These are phyloP conservation scores for Antrodiella citrinella DNA, from an alignment of 768 basidiomycete genomes.

Conservation along the genomic window DNA sequence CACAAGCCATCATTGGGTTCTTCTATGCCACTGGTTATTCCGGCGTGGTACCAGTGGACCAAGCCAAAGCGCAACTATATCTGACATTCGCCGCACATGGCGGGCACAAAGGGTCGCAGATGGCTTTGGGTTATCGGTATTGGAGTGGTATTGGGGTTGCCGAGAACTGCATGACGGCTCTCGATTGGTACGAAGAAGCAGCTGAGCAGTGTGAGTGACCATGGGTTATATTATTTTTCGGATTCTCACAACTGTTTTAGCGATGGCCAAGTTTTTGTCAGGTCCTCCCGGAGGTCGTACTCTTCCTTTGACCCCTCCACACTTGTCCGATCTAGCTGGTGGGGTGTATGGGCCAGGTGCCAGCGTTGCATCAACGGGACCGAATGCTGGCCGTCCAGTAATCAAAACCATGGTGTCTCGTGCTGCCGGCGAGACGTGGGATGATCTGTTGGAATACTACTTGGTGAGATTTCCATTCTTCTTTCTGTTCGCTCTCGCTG, in stretches of 20 bases:
- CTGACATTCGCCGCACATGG: slow-evolving; percentile 92
- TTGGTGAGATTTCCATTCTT: slow-evolving; percentile 38
- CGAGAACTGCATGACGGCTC: slow-evolving; percentile 77
- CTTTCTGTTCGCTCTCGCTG: slow-evolving; percentile 1
- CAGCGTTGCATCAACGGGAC: slow-evolving; percentile 83
- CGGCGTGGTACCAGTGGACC: slow-evolving; percentile 51
- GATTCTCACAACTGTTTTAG: slow-evolving; percentile 28
- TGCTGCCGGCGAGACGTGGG: slow-evolving; percentile 90
- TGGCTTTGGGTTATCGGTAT: slow-evolving; percentile 89
- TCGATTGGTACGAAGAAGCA: slow-evolving; percentile 85
- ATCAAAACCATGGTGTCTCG: slow-evolving; percentile 79
- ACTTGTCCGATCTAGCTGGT: slow-evolving; percentile 83
- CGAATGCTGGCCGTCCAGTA: slow-evolving; percentile 61
- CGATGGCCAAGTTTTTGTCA: slow-evolving; percentile 70
- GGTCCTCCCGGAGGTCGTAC: slow-evolving; percentile 91
- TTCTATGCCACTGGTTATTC: slow-evolving; percentile 84
- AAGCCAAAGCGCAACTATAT: slow-evolving; percentile 81
- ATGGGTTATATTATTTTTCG: too few species aligned
- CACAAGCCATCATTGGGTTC: slow-evolving; percentile 82
- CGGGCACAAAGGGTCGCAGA: slow-evolving; percentile 80
- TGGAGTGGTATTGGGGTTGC: slow-evolving; percentile 93
- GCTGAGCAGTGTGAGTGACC: slow-evolving; percentile 64
- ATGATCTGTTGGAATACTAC: slow-evolving; percentile 89
- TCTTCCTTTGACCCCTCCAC: slow-evolving; percentile 71
- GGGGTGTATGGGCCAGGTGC: slow-evolving; percentile 95